Evolutionary conservation across 176 grass and related monocot species (phyloP).

Genomic region (Carex parvula): DNA sequence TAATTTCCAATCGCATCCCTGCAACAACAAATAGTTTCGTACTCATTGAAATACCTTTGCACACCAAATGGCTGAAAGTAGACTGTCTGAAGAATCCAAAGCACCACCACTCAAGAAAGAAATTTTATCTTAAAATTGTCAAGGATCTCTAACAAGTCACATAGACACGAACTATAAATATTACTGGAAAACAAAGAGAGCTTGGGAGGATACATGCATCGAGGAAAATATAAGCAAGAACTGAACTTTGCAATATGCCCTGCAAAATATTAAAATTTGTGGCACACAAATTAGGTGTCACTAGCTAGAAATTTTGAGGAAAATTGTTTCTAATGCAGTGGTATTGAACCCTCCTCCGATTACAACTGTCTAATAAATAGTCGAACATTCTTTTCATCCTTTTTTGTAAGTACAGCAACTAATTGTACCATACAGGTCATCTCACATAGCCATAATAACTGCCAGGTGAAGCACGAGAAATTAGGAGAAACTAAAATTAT

Average conservation of each 20-base stretch:
- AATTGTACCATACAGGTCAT: neutral
- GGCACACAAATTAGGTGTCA: neutral
- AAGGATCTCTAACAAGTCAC: slow-evolving; percentile 27
- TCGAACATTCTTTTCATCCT: too few species aligned
- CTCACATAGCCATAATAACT: neutral
- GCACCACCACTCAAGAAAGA: slow-evolving; percentile 47
- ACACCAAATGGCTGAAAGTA: slow-evolving; percentile 41
- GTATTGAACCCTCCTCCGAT: neutral
- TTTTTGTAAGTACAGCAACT: neutral
- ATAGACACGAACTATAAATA: slow-evolving; percentile 25
- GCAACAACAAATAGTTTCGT: neutral
- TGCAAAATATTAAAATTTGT: slow-evolving; percentile 38
- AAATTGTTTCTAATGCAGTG: neutral
- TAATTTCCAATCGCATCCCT: neutral
- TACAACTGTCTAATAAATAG: neutral
- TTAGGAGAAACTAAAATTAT: neutral
- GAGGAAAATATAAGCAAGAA: slow-evolving; percentile 64
- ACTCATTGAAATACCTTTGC: slow-evolving; percentile 41
- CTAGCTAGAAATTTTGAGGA: neutral
- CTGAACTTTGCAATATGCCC: slow-evolving; percentile 53
- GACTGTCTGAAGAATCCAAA: slow-evolving; percentile 41
- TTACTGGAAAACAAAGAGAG: slow-evolving; percentile 12
- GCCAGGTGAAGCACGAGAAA: neutral
- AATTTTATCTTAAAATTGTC: slow-evolving; percentile 69
- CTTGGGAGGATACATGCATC: slow-evolving; percentile 68